phyloP scores from a whole-genome alignment of 2,329 filamentous ascomycete genomes.

The Lecanicillium sp. region DNA sequence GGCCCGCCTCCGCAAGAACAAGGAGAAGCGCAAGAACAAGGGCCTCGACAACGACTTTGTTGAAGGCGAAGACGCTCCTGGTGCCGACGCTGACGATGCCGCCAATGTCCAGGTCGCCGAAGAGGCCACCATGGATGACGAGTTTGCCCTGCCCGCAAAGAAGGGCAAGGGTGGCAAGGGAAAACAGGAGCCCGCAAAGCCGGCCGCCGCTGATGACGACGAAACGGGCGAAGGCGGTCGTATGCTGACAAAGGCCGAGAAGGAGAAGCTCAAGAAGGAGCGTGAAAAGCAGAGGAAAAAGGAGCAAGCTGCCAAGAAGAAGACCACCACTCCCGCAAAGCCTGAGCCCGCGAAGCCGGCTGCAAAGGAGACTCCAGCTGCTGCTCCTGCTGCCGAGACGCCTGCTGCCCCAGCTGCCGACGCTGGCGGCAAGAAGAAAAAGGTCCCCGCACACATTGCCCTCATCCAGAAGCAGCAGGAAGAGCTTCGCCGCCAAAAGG shows the following conservation, averaged over 20 bases:
- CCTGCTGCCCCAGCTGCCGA: conserved; percentile 30
- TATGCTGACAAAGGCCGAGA: conserved; percentile 94
- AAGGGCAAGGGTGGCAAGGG: conserved; percentile 54
- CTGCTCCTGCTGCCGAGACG: conserved; percentile 28
- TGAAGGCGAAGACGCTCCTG: conserved; percentile 52
- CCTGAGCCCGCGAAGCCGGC: conserved; percentile 13
- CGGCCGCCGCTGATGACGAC: conserved; percentile 38
- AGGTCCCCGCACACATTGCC: conserved; percentile 66
- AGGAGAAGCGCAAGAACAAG: conserved; percentile 87
- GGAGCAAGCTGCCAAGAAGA: conserved; percentile 93
- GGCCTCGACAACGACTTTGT: conserved; percentile 59
- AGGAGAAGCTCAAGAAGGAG: conserved; percentile 97
- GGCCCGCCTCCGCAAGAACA: conserved; percentile 73
- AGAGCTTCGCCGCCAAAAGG: conserved; percentile 61
- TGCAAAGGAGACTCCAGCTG: conserved; percentile 45
- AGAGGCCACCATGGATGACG: conserved; percentile 77
- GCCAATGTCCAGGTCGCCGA: conserved; percentile 61
- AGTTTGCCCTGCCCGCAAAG: conserved; percentile 77
- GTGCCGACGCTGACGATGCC: conserved; percentile 29
- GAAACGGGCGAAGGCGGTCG: conserved; percentile 51
- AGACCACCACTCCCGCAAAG: conserved; percentile 54
- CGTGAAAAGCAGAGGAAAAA: conserved; percentile 97
- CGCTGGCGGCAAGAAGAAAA: conserved; percentile 72
- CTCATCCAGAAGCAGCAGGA: conserved; percentile 78
- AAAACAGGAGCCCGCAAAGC: conserved; percentile 34